Base-by-base conservation (phyloP, 1,284 basidiomycete species). In the Papiliotrema terrestris region DNA sequence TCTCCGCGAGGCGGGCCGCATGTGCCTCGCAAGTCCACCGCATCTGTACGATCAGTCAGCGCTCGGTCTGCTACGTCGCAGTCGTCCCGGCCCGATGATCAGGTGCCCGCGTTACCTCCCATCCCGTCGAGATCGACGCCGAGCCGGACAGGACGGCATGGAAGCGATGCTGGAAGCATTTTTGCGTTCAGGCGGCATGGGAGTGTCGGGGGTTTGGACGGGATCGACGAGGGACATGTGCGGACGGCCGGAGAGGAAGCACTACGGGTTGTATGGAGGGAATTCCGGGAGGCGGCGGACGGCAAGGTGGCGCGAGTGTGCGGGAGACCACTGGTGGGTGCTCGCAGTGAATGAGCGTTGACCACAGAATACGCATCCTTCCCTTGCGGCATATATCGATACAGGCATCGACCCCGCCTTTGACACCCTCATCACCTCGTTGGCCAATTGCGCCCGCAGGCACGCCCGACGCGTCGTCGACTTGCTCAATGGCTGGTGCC, bases 401-500 rank as follows among this genome's bases (percentile, higher is more conserved):
- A 80, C 83, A 0, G 81, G 84, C 1, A 80, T 87, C 1, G 91
- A 95, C 67, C 72, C 81, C 1, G 82, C 85, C 54, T 89, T 95
- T 61, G 92, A 96, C 68, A 84, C 86, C 29, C 82, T 87, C 4
- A 81, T 96, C 32, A 80, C 83, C 6, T 91, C 91, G 1, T 81
- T 98, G 3, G 90, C 88, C 9, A 88, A 90, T 68, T 86, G 95
- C 54, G 90, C 90, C 1, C 85, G 87, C 57, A 89, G 88, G 52
- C 86, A 91, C 56, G 82, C 90, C 2, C 88, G 91, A 63, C 83
- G 86, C 38, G 91, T 97, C 5, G 81, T 95, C 35, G 89, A 93
- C 59, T 87, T 90, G 5, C 83, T 96, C 51, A 86, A 88, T 80
- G 84, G 87, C 20, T 98, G 94, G 94, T 83, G 89, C 56, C 81